Conservation (phyloP, 495 filamentous ascomycete species). For the Geopyxis carbonaria region DNA sequence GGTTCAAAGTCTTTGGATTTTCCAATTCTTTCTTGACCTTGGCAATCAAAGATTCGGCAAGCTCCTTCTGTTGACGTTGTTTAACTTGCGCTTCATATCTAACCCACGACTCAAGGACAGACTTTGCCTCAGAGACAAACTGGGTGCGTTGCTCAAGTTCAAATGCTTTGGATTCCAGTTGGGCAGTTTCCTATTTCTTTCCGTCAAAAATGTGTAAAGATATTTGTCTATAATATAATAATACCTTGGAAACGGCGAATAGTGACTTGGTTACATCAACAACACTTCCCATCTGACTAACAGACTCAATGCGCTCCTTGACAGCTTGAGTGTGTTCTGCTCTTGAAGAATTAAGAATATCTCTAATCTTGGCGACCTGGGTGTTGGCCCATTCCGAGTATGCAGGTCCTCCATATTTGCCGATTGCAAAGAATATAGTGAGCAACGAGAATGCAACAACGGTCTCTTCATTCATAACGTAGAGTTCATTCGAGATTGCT, state of each 20-base stretch:
- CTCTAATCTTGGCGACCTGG: constrained; percentile 73
- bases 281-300: constrained; percentile 79
- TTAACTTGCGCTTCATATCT: constrained; percentile 97
- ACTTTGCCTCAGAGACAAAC: constrained; percentile 78
- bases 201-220: too few species aligned
- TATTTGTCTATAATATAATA: too few species aligned
- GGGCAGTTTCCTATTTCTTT: constrained; percentile 65
- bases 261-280: constrained; percentile 91
- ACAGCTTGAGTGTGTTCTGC: constrained; percentile 90
- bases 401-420: constrained; percentile 78
- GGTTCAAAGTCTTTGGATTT: constrained; percentile 84
- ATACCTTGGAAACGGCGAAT: constrained; percentile 94
- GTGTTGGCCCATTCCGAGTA: constrained; percentile 83
- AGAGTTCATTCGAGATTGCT: constrained; percentile 98
- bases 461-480: constrained; percentile 96
- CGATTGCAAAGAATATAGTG: constrained; percentile 73
- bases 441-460: constrained; percentile 78
- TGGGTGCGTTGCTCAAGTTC: constrained; percentile 92
- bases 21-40: constrained; percentile 98
- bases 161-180: constrained; percentile 85
- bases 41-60: constrained; percentile 77
- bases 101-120: constrained; percentile 93
- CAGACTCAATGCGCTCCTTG: constrained; percentile 77
- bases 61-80: constrained; percentile 90
- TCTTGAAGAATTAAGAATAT: constrained; percentile 81